Evolutionary conservation across 2,329 filamentous ascomycete genomes (phyloP), one percentile per base, ranked within the genome.

Genomic region (Neofusicoccum umdonicola): DNA sequence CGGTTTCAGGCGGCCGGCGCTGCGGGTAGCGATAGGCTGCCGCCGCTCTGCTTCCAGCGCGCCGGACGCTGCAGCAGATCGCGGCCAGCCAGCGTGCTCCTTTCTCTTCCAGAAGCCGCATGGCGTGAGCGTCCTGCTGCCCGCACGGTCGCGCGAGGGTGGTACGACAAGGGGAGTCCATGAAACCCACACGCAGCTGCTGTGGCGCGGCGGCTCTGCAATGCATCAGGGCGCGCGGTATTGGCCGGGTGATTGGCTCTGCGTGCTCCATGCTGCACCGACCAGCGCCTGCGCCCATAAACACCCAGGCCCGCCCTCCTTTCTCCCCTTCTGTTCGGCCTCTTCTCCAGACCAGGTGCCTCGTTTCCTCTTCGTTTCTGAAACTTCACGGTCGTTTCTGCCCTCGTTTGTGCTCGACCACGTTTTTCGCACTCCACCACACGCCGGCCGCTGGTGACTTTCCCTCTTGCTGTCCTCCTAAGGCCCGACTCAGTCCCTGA

Each of bases 121-220:
- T 63, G 48, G 48, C 60, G 60, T 52, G 60, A 54, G 60, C 6
- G 27, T 31, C 48, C 44, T 22, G 37, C 27, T 15, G 22, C 44
- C 39, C 54, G 54, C 54, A 58, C 54, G 54, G 54, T 58, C 54
- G 54, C 39, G 39, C 44, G 39, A 58, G 22, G 41, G 48, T 63
- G 37, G 60, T 63, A 63, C 60, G 60, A 52, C 60, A 19, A 58
- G 54, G 54, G 54, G 54, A 58, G 54, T 56, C 54, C 54, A 45
- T 45, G 54, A 45, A 58, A 45, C 54, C 54, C 54, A 8, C 54
- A 3, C 39, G 39, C 52, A 19, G 52, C 52, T 56, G 52, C 52
- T 56, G 52, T 56, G 52, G 52, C 52, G 52, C 54, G 39, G 54
- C 54, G 58, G 34, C 17, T 51, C 35, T 51, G 44, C 45, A 48